Base-by-base conservation (phyloP, 1,284 basidiomycete species). In the Puccinia polysora region DNA sequence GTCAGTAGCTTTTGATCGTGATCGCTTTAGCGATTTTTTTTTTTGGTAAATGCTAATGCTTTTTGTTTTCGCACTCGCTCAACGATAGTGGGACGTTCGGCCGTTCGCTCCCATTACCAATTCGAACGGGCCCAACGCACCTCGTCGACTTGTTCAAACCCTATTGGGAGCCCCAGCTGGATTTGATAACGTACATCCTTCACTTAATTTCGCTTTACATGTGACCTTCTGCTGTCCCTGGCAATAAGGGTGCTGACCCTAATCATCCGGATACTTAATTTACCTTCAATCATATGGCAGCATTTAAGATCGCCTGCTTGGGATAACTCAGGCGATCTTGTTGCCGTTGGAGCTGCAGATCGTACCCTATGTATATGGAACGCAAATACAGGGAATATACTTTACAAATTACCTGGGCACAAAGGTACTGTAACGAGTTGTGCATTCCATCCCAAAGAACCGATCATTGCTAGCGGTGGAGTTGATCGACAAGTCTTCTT, bases 361-460 rank as follows among this genome's bases (percentile, higher is more conserved):
- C 67, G 67, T 18, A 59, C 67, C 18, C 34, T 70, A 28, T 58
- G 52, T 30, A 62, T 70, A 32, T 70, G 67, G 67, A 55, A 70
- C 28, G 67, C 52, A 15, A 36, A 52, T 18, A 55, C 47, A 7
- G 49, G 50, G 15, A 71, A 74, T 18, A 77, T 79, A 4, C 58
- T 78, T 49, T 79, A 78, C 74, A 79, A 79, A 72, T 73, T 80
- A 25, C 79, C 79, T 2, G 79, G 79, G 3, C 79, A 80, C 65
- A 76, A 75, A 68, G 79, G 79, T 2, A 78, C 78, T 0, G 78
- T 77, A 52, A 80, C 79, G 0, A 77, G 78, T 1, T 77, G 77
- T 10, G 76, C 75, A n/a, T 75, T 78, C 55, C 79, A 80, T 74
- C 79, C 79, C 0, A 74, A 60, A 25, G 78, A 79, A 69, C 78